A percentile compares a stretch with the other conserved stretches of the same genome.
These are phyloP conservation scores for Bisporella sp. DNA, from an alignment of 2,329 filamentous ascomycete genomes.

Conservation along the genomic window DNA sequence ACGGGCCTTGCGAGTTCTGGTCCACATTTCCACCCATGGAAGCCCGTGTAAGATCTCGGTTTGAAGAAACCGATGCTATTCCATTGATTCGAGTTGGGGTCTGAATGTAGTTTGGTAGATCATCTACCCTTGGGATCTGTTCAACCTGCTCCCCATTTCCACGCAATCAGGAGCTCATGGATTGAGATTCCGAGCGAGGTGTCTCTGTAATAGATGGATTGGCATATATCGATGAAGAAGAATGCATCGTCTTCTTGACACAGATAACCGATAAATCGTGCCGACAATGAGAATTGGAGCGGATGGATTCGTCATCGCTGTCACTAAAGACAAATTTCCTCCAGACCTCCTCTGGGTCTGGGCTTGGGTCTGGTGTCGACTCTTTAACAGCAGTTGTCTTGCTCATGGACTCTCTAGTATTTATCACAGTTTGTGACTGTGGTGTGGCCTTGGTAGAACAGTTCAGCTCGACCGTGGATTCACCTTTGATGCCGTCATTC, in stretches of 20 bases:
- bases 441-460: no score
- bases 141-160: no score
- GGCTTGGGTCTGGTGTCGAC: neutral
- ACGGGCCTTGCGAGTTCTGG: no score
- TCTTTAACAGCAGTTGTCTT: no score
- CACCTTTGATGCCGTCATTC: no score
- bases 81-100: no score
- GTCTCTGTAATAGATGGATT: neutral
- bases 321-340: constrained; percentile 24
- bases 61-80: neutral
- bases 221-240: neutral
- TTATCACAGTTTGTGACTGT: no score
- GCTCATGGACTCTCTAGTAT: no score
- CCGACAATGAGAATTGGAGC: no score
- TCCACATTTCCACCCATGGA: neutral
- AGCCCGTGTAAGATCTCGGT: neutral
- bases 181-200: neutral
- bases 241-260: neutral
- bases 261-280: neutral
- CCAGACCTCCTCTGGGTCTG: constrained; percentile 18
- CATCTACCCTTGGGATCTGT: no score
- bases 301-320: constrained; percentile 5
- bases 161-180: neutral
- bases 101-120: no score
- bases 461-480: no score